Conservation (phyloP, 2,329 filamentous ascomycete species). For the Epichloe baconii region DNA sequence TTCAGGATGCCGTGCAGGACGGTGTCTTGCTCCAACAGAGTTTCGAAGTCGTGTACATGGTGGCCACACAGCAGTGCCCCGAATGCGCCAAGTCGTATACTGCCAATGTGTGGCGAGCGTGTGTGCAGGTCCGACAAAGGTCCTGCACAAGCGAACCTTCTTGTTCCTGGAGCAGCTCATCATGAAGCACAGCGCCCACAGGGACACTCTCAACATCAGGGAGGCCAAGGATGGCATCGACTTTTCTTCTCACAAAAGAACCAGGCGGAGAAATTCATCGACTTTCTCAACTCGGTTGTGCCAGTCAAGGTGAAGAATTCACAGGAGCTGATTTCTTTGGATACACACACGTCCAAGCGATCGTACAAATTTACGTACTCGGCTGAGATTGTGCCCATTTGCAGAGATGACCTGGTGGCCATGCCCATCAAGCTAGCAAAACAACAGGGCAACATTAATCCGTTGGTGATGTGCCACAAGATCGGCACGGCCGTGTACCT, state of each 20-base stretch:
- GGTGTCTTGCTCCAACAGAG: conserved; percentile 71
- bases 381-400: conserved; percentile 81
- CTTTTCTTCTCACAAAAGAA: conserved; percentile 89
- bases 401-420: conserved; percentile 94
- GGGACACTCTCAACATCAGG: conserved; percentile 95
- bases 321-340: conserved; percentile 81
- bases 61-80: conserved; percentile 84
- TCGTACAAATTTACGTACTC: conserved; percentile 94
- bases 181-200: conserved; percentile 82
- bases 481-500: conserved; percentile 85
- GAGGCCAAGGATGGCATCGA: conserved; percentile 93
- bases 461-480: conserved; percentile 72
- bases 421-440: conserved; percentile 83
- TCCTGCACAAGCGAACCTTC: conserved; percentile 76
- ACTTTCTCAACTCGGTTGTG: conserved; percentile 73
- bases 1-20: conserved; percentile 57
- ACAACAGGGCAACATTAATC: conserved; percentile 75
- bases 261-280: conserved; percentile 82
- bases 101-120: conserved; percentile 87
- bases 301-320: conserved; percentile 66
- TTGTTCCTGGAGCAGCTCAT: conserved; percentile 80
- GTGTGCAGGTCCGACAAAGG: conserved; percentile 91
- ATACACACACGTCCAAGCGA: conserved; percentile 79
- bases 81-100: conserved; percentile 95
- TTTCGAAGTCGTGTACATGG: conserved; percentile 87